Base-by-base conservation (phyloP, 2,329 filamentous ascomycete genomes). In the Neophaeococcomyces mojaviensis region DNA sequence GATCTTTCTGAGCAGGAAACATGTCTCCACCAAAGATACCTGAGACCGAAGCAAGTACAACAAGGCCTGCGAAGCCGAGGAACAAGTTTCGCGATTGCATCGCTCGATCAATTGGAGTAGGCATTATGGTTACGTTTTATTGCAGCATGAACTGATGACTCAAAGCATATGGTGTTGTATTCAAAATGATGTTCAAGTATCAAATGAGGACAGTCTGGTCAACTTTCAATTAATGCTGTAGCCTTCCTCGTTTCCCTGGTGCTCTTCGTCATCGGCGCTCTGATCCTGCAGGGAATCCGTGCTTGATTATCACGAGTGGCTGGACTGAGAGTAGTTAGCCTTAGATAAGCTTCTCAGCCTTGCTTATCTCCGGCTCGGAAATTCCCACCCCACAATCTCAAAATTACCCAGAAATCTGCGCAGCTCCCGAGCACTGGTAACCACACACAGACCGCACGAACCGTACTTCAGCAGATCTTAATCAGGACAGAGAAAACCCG, bases 1-100 rank as follows among this genome's bases (percentile, higher is more conserved):
- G 88, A 61, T 95, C 88, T 39, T 72, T 50, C 54, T 81, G 71
- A 3, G 77, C 65, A 1, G 89, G 89, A 59, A 96, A 94, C 59
- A 96, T 77, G 52, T 90, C 87, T 44, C 79, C 76, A 47, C 88
- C 88, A 82, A 85, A 94, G 57, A 96, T 90, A 15, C 79, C 77
- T 83, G 85, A 95, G 34, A 79, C 80, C 13, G 88, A 84, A 2
- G 84, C 88, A 2, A 85, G 87, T 5, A 86, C 85, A 12, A 96
- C 77, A 43, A 94, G 75, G 8, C 85, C 86, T 3, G 84, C 81
- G 61, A 96, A 96, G 15, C 82, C 82, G 48, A 88, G 67, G 46
- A 88, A 75, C 49, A 84, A 70, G 58, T 87, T 58, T 71, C 82
- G 83, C 45, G 83, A 86, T 57, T 75, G 81, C 67, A 87, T 68